phyloP scores from a whole-genome alignment of 2,329 filamentous ascomycete genomes.

The Talaromyces sp. region DNA sequence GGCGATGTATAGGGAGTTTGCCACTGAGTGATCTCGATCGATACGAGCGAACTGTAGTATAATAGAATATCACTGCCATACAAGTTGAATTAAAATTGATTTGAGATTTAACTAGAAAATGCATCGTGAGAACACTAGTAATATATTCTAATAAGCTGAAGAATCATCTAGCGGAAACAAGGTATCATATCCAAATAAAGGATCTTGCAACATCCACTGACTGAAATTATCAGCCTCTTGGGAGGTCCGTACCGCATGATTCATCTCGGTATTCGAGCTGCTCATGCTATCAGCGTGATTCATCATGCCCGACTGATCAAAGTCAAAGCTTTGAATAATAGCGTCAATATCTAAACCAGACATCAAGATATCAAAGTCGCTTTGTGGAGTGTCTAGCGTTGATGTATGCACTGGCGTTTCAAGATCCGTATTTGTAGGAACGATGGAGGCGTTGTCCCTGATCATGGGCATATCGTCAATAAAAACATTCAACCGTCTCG shows the following conservation, averaged over 20 bases:
- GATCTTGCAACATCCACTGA: slow-evolving; percentile 12
- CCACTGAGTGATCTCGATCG: neutral
- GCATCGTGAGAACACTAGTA: too few species aligned
- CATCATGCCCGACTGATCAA: slow-evolving; percentile 20
- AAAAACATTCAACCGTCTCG: slow-evolving; percentile 24
- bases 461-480: neutral
- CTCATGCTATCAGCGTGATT: neutral
- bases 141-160: neutral
- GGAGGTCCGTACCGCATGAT: neutral
- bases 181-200: slow-evolving; percentile 16
- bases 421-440: neutral
- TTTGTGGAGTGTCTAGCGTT: neutral
- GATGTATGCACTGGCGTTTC: neutral
- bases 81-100: neutral
- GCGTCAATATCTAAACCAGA: slow-evolving; percentile 31
- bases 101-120: too few species aligned
- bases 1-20: slow-evolving; percentile 10
- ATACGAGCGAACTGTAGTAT: neutral
- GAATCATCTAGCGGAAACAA: slow-evolving; percentile 5
- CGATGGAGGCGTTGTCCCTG: too few species aligned
- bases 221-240: neutral
- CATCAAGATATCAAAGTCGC: slow-evolving; percentile 10
- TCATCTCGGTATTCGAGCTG: neutral
- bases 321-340: slow-evolving; percentile 29
- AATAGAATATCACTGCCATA: neutral